These are phyloP conservation scores for Cairneyella variabilis DNA, from an alignment of 495 filamentous ascomycete species.

Conservation along the genomic window DNA sequence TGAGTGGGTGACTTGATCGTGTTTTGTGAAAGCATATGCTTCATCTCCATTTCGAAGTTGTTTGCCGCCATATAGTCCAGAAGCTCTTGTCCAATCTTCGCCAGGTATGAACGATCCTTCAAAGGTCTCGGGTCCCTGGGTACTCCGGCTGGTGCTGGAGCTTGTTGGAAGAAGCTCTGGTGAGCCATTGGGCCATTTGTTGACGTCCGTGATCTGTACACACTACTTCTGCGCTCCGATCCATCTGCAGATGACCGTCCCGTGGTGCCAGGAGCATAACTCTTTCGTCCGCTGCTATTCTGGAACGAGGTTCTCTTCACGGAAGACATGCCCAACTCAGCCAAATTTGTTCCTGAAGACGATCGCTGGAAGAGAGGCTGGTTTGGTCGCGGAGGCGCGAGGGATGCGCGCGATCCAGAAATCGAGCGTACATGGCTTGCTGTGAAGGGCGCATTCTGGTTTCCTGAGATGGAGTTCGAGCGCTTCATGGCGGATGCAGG, in stretches of 20 bases:
- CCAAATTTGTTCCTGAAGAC: constrained; percentile 71
- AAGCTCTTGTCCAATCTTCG: constrained; percentile 80
- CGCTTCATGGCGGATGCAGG: constrained; percentile 93
- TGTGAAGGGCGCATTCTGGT: constrained; percentile 60
- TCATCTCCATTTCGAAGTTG: constrained; percentile 97
- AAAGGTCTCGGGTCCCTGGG: constrained; percentile 87
- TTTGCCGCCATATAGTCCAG: constrained; percentile 85
- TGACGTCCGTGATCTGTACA: constrained; percentile 65
- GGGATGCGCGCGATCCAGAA: constrained; percentile 81
- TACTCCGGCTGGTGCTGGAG: constrained; percentile 70
- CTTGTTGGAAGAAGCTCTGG: constrained; percentile 90
- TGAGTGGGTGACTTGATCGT: constrained; percentile 90
- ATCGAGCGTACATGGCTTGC: constrained; percentile 70
- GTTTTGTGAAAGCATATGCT: constrained; percentile 81
- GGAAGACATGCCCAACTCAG: constrained; percentile 74
- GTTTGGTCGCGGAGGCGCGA: constrained; percentile 71
- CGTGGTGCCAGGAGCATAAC: constrained; percentile 60
- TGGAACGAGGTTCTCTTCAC: constrained; percentile 82
- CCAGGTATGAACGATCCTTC: constrained; percentile 73
- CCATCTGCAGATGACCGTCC: constrained; percentile 45
- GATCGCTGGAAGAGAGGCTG: constrained; percentile 82
- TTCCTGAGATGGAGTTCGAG: constrained; percentile 72
- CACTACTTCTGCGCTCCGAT: constrained; percentile 75
- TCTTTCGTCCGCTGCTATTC: constrained; percentile 59
- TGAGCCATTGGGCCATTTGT: constrained; percentile 58